Evolutionary conservation across 441 rosid genomes (phyloP).

Genomic region (Pelargonium myrrhifolium): DNA sequence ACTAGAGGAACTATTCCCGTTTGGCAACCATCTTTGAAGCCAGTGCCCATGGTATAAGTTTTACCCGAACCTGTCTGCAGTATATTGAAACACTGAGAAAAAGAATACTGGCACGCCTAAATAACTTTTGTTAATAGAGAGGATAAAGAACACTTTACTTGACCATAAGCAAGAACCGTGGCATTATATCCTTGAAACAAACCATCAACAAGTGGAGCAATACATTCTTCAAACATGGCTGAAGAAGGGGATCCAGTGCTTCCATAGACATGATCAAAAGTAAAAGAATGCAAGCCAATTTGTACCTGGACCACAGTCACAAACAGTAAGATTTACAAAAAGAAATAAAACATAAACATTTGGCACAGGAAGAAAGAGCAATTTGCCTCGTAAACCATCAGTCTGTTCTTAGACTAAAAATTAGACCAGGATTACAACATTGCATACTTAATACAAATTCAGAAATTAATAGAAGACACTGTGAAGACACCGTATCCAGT

Average conservation of each 20-base stretch:
- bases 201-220: slow-evolving; percentile 82
- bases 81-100: slow-evolving; percentile 20
- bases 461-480: slow-evolving; percentile 1
- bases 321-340: slow-evolving; percentile 7
- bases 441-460: slow-evolving; percentile 6
- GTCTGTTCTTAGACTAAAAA: not conserved
- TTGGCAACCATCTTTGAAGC: slow-evolving; percentile 68
- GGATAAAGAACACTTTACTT: slow-evolving; percentile 39
- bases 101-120: slow-evolving; percentile 1
- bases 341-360: not conserved
- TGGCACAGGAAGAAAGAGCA: not conserved
- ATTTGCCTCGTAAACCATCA: not conserved
- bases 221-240: slow-evolving; percentile 78
- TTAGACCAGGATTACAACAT: slow-evolving; percentile 9
- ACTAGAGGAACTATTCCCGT: slow-evolving; percentile 80
- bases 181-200: slow-evolving; percentile 98
- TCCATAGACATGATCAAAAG: slow-evolving; percentile 95
- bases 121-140: slow-evolving; percentile 1
- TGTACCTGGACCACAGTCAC: slow-evolving; percentile 54
- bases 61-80: slow-evolving; percentile 97
- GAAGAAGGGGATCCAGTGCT: slow-evolving; percentile 64
- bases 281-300: slow-evolving; percentile 87
- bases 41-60: slow-evolving; percentile 99
- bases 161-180: slow-evolving; percentile 97
- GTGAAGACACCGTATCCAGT: not conserved